Percentiles rank a stretch among this genome's conserved stretches.
Conservation (phyloP, 2,329 filamentous ascomycete genomes). For the Trichophyton mentagrophytes region DNA sequence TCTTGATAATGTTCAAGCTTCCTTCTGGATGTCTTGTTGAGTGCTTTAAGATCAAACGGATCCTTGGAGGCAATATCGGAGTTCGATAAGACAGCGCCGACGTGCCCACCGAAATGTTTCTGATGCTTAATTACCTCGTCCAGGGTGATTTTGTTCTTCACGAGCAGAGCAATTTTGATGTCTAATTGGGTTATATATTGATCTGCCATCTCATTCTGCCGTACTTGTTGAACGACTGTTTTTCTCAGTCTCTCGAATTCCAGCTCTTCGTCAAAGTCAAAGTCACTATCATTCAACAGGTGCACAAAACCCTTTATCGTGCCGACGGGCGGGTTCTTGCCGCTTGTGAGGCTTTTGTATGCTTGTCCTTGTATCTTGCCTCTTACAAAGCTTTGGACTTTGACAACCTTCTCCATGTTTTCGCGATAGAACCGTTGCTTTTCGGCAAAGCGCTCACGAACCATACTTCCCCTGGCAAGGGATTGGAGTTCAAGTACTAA, state of each 20-base stretch:
- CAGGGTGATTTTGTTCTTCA: constrained; percentile 98
- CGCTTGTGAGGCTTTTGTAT: constrained; percentile 90
- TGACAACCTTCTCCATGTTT: constrained; percentile 98
- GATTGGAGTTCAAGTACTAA: constrained; percentile 62
- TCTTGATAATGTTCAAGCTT: constrained; percentile 97
- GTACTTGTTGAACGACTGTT: constrained; percentile 91
- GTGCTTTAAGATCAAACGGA: constrained; percentile 88
- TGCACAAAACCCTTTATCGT: constrained; percentile 98
- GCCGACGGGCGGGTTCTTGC: constrained; percentile 91
- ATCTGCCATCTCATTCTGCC: constrained; percentile 92
- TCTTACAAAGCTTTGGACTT: constrained; percentile 92
- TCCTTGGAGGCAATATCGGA: constrained; percentile 79
- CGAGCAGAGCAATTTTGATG: constrained; percentile 94
- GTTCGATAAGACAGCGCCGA: constrained; percentile 73
- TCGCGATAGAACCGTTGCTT: constrained; percentile 82
- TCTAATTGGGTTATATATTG: constrained; percentile 97
- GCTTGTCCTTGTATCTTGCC: constrained; percentile 93
- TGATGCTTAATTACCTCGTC: constrained; percentile 97
- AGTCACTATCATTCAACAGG: constrained; percentile 91
- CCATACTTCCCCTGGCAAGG: constrained; percentile 56
- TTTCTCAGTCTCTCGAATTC: constrained; percentile 92
- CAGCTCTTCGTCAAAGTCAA: constrained; percentile 97
- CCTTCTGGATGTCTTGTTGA: constrained; percentile 91
- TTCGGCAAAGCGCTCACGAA: constrained; percentile 64
- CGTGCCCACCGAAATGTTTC: constrained; percentile 84